These are phyloP conservation scores for Fraxinus dipetala DNA, from an alignment of 305 asterid species.

Conservation along the genomic window DNA sequence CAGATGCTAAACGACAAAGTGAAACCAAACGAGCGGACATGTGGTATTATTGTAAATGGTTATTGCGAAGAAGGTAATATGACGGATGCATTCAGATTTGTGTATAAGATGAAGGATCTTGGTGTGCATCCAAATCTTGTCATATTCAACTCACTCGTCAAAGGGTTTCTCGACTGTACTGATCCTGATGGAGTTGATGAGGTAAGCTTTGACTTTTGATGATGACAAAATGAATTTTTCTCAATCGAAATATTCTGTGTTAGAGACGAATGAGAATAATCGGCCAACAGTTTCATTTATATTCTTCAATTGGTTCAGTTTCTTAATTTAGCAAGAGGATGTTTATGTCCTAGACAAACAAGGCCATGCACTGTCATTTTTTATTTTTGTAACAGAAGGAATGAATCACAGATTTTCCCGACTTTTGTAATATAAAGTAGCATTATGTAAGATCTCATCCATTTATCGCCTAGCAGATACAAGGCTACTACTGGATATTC, in stretches of 20 bases:
- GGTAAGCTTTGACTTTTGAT: slow-evolving; percentile 40
- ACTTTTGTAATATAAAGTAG: not conserved
- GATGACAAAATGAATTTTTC: slow-evolving; percentile 2
- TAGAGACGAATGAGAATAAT: not conserved
- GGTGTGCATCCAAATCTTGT: slow-evolving; percentile 72
- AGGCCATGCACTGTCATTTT: not conserved
- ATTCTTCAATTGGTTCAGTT: not conserved
- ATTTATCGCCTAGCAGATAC: not conserved
- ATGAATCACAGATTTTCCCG: not conserved
- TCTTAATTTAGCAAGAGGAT: not conserved
- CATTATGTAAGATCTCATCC: not conserved
- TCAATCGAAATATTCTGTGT: not conserved
- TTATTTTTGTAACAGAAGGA: not conserved
- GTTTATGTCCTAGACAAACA: not conserved
- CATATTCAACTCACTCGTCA: slow-evolving; percentile 72
- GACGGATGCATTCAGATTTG: slow-evolving; percentile 68
- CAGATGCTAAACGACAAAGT: slow-evolving; percentile 61
- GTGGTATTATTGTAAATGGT: slow-evolving; percentile 82
- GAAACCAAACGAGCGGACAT: slow-evolving; percentile 66
- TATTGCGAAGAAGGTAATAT: slow-evolving; percentile 80
- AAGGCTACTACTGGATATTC: not conserved
- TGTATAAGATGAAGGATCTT: slow-evolving; percentile 75
- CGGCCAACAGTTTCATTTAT: not conserved
- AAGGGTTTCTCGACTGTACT: slow-evolving; percentile 57
- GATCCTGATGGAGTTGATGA: slow-evolving; percentile 78